Base-by-base conservation (phyloP, 106 monocot species). In the Vanilla planifolia region DNA sequence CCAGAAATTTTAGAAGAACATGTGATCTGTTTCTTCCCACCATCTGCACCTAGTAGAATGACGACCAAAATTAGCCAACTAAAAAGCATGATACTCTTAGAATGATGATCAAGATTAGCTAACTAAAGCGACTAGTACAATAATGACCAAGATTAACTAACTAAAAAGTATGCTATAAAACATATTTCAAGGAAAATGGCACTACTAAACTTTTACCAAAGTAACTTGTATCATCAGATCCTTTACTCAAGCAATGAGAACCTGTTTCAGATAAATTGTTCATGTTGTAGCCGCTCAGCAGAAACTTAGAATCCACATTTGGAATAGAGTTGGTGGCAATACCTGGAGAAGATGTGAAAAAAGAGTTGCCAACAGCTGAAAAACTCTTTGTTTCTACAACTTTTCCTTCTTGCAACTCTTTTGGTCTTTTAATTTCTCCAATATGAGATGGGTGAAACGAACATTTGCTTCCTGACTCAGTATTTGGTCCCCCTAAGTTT, bases 321-420 rank as follows among this genome's bases (percentile, higher is more conserved):
- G 43, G 23, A 63, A 26, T 33, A 55, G 36, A 27, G 7, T 26
- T 59, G 33, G 35, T 66, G 2, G 59, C 35, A 43, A 16, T 48
- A 51, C 36, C 34, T 22, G 59, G 15, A 44, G 65, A 69, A 62
- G 72, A 40, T 67, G 19, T 63, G 10, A 44, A 11, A 46, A 32
- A 21, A 33, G 55, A 70, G 20, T 58, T 50, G 17, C 73, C 61
- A 11, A 55, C 15, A 6, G 43, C 39, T 74, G 70, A 66, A 46
- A 68, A 73, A 46, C 55, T 71, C 32, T 79, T 85, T 65, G 62
- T 85, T 55, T 86, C 83, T 3, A 75, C 1, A 19, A 34, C 10
- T 27, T 44, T 70, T 48, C 51, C 72, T 62, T 77, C 78, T 45
- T 80, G 81, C 16, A 29, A 25, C n/a, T 73, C 71, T 33, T 61